These are phyloP conservation scores for Carex myosuroides DNA, from an alignment of 176 grass and related monocot species.

Conservation along the genomic window DNA sequence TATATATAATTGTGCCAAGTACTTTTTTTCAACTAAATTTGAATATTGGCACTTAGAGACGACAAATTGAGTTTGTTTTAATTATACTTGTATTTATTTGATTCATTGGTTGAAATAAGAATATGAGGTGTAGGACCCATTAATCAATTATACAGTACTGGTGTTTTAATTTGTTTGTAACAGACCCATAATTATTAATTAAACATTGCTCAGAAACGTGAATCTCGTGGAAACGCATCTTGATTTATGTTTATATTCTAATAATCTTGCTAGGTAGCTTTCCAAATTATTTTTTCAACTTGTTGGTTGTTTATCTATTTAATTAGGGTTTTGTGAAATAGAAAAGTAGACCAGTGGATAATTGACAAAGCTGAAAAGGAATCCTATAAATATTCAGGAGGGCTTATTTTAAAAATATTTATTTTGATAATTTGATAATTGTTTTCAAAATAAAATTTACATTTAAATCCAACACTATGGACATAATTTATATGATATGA, in stretches of 20 bases:
- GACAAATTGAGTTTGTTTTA: not conserved
- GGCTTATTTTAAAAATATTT: no score
- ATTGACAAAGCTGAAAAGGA: not conserved
- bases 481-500: no score
- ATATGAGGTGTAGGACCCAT: not conserved
- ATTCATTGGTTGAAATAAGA: not conserved
- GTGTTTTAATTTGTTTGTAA: not conserved
- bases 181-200: not conserved
- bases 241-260: not conserved
- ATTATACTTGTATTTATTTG: not conserved
- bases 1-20: no score
- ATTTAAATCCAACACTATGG: no score
- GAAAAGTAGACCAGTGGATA: not conserved
- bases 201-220: conserved; percentile 4
- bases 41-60: not conserved
- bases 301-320: not conserved
- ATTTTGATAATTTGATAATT: no score
- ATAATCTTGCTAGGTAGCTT: not conserved
- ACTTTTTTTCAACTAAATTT: not conserved
- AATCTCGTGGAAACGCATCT: not conserved
- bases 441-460: no score
- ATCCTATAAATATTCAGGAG: no score
- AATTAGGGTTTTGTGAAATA: not conserved
- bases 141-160: no score
- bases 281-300: not conserved